Evolutionary conservation across 179 eudicot species (phyloP).

Genomic region (Camellia oleifera): DNA sequence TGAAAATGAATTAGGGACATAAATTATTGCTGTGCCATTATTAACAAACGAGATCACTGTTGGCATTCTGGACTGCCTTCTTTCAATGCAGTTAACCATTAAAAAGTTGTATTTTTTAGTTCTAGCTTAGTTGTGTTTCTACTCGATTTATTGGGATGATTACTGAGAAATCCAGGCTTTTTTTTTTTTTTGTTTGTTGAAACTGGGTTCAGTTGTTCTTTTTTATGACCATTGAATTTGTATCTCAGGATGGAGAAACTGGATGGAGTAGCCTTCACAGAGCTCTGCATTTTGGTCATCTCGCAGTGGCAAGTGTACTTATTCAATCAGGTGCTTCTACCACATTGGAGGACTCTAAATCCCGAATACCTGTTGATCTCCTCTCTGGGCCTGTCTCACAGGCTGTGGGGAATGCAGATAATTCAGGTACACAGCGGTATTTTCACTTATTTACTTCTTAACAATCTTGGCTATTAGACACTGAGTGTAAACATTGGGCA

Average conservation of each 20-base stretch:
- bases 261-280: conserved; percentile 99
- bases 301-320: conserved; percentile 83
- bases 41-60: no score
- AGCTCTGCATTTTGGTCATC: conserved; percentile 92
- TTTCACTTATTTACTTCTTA: no score
- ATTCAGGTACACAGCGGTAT: conserved; percentile 44
- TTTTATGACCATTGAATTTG: neutral
- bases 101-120: no score
- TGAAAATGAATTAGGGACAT: no score
- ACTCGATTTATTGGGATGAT: no score
- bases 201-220: neutral
- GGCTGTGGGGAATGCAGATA: conserved; percentile 47
- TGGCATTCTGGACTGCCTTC: no score
- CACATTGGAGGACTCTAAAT: conserved; percentile 76
- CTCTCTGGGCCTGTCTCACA: conserved; percentile 80
- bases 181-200: neutral
- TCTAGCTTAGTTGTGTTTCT: no score
- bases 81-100: no score
- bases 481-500: no score
- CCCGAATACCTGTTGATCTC: conserved; percentile 79
- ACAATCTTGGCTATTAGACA: neutral
- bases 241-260: conserved; percentile 92
- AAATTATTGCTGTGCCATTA: no score
- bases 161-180: neutral
- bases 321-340: conserved; percentile 78